Evolutionary conservation across 139 green algal species (phyloP).

Genomic region (Chlamydomonas eustigma): DNA sequence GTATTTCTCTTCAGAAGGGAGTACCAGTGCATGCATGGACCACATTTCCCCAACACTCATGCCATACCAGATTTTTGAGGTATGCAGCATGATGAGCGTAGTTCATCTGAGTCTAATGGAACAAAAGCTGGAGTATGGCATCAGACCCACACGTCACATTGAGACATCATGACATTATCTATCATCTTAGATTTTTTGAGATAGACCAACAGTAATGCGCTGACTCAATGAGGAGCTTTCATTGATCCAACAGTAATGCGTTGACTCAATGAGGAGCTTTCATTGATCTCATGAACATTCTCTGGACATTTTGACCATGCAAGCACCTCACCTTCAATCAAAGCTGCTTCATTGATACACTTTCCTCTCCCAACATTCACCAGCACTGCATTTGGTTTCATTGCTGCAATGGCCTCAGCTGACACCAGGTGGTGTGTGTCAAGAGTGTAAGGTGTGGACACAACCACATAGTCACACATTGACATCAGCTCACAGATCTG

Average conservation of each 20-base stretch:
- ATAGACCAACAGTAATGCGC: too few relatives aligned
- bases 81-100: too few relatives aligned
- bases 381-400: constrained; percentile 68
- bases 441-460: constrained; percentile 61
- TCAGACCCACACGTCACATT: too few relatives aligned
- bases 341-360: constrained; percentile 68
- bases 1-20: too few relatives aligned
- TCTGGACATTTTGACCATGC: too few relatives aligned
- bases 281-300: not conserved
- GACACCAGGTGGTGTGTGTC: constrained; percentile 54
- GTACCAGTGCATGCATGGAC: too few relatives aligned
- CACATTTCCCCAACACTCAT: too few relatives aligned
- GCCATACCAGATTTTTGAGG: too few relatives aligned
- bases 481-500: constrained; percentile 57
- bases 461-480: constrained; percentile 69
- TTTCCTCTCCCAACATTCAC: constrained; percentile 80
- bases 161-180: too few relatives aligned
- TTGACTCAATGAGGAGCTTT: not conserved
- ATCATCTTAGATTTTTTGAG: too few relatives aligned
- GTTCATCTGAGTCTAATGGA: too few relatives aligned
- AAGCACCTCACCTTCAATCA: constrained; percentile 52
- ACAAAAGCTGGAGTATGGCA: too few relatives aligned
- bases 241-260: not conserved
- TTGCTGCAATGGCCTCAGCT: constrained; percentile 49
- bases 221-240: not conserved